Conservation (phyloP, 495 filamentous ascomycete species). For the Glonium stellatum region DNA sequence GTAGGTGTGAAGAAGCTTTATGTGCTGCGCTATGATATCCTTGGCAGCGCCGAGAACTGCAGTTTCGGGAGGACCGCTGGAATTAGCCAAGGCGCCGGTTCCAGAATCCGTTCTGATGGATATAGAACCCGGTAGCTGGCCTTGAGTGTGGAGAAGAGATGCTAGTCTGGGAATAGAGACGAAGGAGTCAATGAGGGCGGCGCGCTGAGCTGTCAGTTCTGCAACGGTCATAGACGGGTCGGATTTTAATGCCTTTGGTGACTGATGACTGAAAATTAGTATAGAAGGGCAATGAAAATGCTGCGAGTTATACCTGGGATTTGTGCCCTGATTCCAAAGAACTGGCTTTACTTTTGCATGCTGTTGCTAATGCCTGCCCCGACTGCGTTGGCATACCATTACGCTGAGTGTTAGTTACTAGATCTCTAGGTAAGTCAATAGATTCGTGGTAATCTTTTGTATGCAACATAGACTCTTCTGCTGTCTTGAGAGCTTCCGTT, state of each 20-base stretch:
- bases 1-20: conserved; percentile 63
- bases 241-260: not conserved
- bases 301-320: too few relatives aligned
- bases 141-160: conserved; percentile 1
- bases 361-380: not conserved
- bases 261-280: not conserved
- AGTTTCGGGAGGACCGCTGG: conserved; percentile 20
- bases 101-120: not conserved
- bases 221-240: conserved; percentile 9
- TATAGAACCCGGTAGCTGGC: not conserved
- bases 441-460: not conserved
- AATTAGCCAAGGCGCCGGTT: conserved; percentile 9
- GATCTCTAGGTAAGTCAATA: not conserved
- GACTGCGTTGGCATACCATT: not conserved
- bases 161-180: conserved; percentile 14
- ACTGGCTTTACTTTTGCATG: not conserved
- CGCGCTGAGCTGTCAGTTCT: conserved; percentile 15
- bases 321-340: not conserved
- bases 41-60: conserved; percentile 29
- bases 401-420: not conserved
- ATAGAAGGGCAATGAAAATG: too few relatives aligned
- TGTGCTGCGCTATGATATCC: conserved; percentile 56
- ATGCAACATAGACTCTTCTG: not conserved
- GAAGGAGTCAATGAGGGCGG: conserved; percentile 17
- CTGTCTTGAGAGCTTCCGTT: not conserved